These are phyloP conservation scores for Hydnum rufescens DNA, from an alignment of 768 basidiomycete genomes.

Conservation along the genomic window DNA sequence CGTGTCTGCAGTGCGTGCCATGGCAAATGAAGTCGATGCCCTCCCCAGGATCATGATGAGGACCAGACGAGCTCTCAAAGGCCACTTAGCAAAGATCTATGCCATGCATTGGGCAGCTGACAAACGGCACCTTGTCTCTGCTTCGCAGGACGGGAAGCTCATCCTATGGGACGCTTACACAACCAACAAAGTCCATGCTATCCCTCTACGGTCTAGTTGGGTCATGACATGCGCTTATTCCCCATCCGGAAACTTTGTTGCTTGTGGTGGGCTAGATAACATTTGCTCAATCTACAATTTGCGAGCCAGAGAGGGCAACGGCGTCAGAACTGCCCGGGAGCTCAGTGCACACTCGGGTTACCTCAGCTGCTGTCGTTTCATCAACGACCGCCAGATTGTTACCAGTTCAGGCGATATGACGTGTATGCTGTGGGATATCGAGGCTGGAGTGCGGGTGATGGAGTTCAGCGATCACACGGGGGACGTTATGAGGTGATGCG, in stretches of 20 bases:
- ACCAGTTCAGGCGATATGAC: slow-evolving; percentile 99
- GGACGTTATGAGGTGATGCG: slow-evolving; percentile 90
- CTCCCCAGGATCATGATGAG: slow-evolving; percentile 95
- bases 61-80: slow-evolving; percentile 82
- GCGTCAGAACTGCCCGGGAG: slow-evolving; percentile 73
- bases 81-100: slow-evolving; percentile 98
- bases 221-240: slow-evolving; percentile 99
- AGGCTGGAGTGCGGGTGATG: slow-evolving; percentile 90
- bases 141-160: slow-evolving; percentile 98
- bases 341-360: slow-evolving; percentile 95
- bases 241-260: slow-evolving; percentile 91
- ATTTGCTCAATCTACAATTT: slow-evolving; percentile 98
- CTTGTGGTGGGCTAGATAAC: slow-evolving; percentile 97
- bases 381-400: slow-evolving; percentile 97
- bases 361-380: slow-evolving; percentile 93
- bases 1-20: slow-evolving; percentile 65
- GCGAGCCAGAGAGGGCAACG: slow-evolving; percentile 49
- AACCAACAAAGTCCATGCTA: slow-evolving; percentile 99
- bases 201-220: slow-evolving; percentile 94
- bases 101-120: slow-evolving; percentile 99
- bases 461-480: slow-evolving; percentile 99
- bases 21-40: slow-evolving; percentile 92
- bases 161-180: slow-evolving; percentile 99
- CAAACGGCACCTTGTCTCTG: slow-evolving; percentile 91
- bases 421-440: slow-evolving; percentile 99